Evolutionary conservation across 257 asterid genomes (phyloP).

Genomic region (Mitragyna speciosa): DNA sequence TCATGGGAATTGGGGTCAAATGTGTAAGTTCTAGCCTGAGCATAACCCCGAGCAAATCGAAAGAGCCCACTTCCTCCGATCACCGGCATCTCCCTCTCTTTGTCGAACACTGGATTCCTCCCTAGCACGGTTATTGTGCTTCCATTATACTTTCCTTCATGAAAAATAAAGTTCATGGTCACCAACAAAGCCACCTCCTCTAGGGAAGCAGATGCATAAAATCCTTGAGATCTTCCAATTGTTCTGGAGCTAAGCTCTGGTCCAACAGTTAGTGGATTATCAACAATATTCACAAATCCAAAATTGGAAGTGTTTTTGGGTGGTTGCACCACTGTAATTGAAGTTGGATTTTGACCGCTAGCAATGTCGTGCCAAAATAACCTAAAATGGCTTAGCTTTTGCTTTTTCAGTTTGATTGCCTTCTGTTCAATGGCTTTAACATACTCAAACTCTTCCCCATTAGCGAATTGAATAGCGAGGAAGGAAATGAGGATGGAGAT

Average conservation of each 20-base stretch:
- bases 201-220: conserved; percentile 48
- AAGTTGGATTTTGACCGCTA: conserved; percentile 35
- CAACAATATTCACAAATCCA: conserved; percentile 47
- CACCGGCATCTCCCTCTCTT: conserved; percentile 59
- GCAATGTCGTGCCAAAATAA: conserved; percentile 51
- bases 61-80: conserved; percentile 69
- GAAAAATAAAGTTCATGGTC: conserved; percentile 56
- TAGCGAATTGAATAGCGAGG: neutral
- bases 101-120: conserved; percentile 39
- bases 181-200: conserved; percentile 33
- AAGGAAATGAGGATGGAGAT: neutral
- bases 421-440: too few relatives aligned
- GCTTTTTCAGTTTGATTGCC: neutral
- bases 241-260: conserved; percentile 42
- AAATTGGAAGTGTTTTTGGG: conserved; percentile 11
- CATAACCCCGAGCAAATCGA: conserved; percentile 58
- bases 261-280: conserved; percentile 48
- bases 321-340: conserved; percentile 27
- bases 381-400: conserved; percentile 39
- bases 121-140: conserved; percentile 54
- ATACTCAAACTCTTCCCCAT: neutral
- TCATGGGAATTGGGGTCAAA: conserved; percentile 41
- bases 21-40: conserved; percentile 45
- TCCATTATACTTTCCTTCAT: conserved; percentile 51
- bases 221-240: conserved; percentile 60